Evolutionary conservation across 2,329 filamentous ascomycete species (phyloP).

Genomic region (Arthrobotrys pseudoclavata): DNA sequence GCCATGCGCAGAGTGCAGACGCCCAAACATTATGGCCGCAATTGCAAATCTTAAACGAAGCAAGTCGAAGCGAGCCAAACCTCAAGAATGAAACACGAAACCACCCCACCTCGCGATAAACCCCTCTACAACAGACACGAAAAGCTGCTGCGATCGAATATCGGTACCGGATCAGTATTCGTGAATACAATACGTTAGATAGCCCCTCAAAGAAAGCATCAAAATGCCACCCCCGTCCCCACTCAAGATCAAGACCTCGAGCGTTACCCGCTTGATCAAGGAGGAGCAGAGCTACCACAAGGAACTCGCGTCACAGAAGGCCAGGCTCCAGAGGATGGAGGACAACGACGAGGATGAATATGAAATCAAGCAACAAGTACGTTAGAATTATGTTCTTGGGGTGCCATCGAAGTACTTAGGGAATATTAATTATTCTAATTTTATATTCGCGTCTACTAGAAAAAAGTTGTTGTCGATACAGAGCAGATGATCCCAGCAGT

Average conservation of each 20-base stretch:
- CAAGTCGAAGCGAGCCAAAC: conserved; percentile 41
- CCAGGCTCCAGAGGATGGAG: conserved; percentile 78
- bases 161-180: background rate
- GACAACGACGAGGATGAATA: conserved; percentile 72
- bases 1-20: too few relatives aligned
- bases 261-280: conserved; percentile 86
- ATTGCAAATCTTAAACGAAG: conserved; percentile 5
- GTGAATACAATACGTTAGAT: background rate
- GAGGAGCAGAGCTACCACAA: conserved; percentile 92
- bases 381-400: conserved; percentile 70
- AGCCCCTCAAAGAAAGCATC: background rate
- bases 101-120: conserved; percentile 30
- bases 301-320: conserved; percentile 82
- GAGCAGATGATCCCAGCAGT: conserved; percentile 83
- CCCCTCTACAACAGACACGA: conserved; percentile 14
- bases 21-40: too few relatives aligned
- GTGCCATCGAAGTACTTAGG: background rate
- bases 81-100: background rate
- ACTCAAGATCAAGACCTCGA: conserved; percentile 82
- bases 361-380: conserved; percentile 90
- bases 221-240: conserved; percentile 81
- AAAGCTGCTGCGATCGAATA: background rate
- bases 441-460: conserved; percentile 68
- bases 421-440: conserved; percentile 22
- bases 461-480: conserved; percentile 86